Base-by-base conservation (phyloP, 306 rosid genomes). In the Cicer yamashitae region DNA sequence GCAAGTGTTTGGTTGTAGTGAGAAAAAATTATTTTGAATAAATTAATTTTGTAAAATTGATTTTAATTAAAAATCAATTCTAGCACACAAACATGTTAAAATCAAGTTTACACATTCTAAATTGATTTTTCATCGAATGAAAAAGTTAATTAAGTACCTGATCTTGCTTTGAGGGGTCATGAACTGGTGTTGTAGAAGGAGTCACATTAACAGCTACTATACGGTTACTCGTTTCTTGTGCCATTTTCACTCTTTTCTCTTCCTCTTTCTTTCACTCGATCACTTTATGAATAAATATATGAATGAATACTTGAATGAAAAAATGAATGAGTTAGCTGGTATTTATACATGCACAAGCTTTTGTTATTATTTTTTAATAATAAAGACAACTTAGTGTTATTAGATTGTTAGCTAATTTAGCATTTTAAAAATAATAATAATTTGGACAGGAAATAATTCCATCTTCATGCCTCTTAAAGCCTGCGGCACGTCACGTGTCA, bases 161-260 rank as follows among this genome's bases (percentile, higher is more conserved):
- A 4, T 25, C 45, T 13, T 69, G 37, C 53, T 67, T 40, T 20
- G 84, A 48, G 15, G 43, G 34, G 14, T n/a, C 67, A 70, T 71
- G 77, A 10, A 25, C 37, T 6, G 51, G 54, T 57, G 66, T 15
- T 37, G 44, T 25, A 7, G 79, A 2, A 10, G 86, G 71, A 2
- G 86, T n/a, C 0, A 30, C 70, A 20, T 62, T 15, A 46, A 82
- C 44, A 3, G 93, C 93, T 0, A 40, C 86, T 3, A 86, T 73
- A 34, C 90, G 89, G 17, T 61, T 14, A 25, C 14, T 65, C 17
- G 45, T 17, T 48, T 73, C 30, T 7, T 58, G 71, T 3, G 10
- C 84, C 86, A 84, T 53, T 7, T 10, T 48, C 38, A 14, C 57
- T 68, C 44, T 22, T 65, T 10, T 65, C 10, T 65, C 14, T 40